Conservation (phyloP, 345 rosid genomes). For the Theobroma cacao region DNA sequence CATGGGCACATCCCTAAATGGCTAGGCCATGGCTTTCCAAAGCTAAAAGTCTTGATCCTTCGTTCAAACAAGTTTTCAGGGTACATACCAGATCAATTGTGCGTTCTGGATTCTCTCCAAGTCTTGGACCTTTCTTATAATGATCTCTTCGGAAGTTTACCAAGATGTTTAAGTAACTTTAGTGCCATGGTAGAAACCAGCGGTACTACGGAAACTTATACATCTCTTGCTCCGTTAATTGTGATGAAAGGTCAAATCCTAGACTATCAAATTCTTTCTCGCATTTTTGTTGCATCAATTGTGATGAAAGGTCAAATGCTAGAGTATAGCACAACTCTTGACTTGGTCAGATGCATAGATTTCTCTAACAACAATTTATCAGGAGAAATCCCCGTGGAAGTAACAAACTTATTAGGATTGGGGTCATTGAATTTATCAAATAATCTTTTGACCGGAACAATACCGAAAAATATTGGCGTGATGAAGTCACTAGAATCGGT, state of each 20-base stretch:
- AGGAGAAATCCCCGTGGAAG: conserved; percentile 21
- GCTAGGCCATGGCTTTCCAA: background rate
- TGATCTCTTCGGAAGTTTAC: conserved; percentile 11
- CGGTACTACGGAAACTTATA: background rate
- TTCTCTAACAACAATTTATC: background rate
- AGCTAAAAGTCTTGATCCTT: background rate
- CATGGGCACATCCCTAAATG: conserved; percentile 7
- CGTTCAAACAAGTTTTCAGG: conserved; percentile 21
- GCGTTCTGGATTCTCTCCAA: conserved; percentile 7
- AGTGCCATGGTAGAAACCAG: conserved; percentile 5
- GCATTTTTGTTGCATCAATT: background rate
- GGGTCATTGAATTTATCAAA: conserved; percentile 17
- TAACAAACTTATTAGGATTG: conserved; percentile 11
- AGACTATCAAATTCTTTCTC: background rate
- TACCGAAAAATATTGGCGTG: conserved; percentile 12
- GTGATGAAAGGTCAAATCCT: background rate
- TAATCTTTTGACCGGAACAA: conserved; percentile 3
- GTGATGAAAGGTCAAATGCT: background rate
- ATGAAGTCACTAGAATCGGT: conserved; percentile 14
- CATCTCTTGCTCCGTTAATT: background rate
- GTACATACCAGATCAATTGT: conserved; percentile 6
- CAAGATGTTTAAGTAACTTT: conserved; percentile 19
- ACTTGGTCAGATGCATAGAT: conserved; percentile 7
- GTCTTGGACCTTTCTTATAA: conserved; percentile 23
- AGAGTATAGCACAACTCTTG: background rate